These are phyloP conservation scores for Phytophthora citrophthora DNA, from an alignment of 352 stramenopile genomes.

Conservation along the genomic window DNA sequence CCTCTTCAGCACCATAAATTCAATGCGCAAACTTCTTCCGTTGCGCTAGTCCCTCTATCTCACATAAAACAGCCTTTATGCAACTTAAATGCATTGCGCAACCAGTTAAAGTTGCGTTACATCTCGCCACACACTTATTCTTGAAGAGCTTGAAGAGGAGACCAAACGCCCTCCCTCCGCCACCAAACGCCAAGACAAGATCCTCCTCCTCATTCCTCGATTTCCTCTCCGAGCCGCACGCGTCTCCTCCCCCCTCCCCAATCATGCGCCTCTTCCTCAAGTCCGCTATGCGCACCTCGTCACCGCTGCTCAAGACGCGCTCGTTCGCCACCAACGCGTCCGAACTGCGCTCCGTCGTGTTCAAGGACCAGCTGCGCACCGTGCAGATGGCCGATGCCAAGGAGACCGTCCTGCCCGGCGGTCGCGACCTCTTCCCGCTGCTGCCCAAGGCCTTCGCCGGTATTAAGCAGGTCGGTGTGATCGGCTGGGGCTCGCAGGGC, in stretches of 20 bases:
- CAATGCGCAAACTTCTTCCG: background rate
- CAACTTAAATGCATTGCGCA: background rate
- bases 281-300: slow-evolving; percentile 53
- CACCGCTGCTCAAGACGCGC: slow-evolving; percentile 51
- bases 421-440: slow-evolving; percentile 94
- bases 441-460: slow-evolving; percentile 96
- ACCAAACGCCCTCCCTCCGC: background rate
- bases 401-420: slow-evolving; percentile 80
- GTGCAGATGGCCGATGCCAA: slow-evolving; percentile 78
- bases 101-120: background rate
- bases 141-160: slow-evolving; percentile 1
- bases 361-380: slow-evolving; percentile 77
- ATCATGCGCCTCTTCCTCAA: slow-evolving; percentile 76
- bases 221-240: slow-evolving; percentile 29
- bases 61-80: too few relatives aligned
- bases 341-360: slow-evolving; percentile 67
- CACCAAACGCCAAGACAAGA: background rate
- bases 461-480: slow-evolving; percentile 97
- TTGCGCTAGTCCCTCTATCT: too few relatives aligned
- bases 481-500: slow-evolving; percentile 98
- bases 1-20: background rate
- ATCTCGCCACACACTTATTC: slow-evolving; percentile 3
- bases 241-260: background rate
- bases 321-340: slow-evolving; percentile 72
- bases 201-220: slow-evolving; percentile 36